These are phyloP conservation scores for Parastagonospora nodorum DNA, from an alignment of 2,329 filamentous ascomycete genomes.

Conservation along the genomic window DNA sequence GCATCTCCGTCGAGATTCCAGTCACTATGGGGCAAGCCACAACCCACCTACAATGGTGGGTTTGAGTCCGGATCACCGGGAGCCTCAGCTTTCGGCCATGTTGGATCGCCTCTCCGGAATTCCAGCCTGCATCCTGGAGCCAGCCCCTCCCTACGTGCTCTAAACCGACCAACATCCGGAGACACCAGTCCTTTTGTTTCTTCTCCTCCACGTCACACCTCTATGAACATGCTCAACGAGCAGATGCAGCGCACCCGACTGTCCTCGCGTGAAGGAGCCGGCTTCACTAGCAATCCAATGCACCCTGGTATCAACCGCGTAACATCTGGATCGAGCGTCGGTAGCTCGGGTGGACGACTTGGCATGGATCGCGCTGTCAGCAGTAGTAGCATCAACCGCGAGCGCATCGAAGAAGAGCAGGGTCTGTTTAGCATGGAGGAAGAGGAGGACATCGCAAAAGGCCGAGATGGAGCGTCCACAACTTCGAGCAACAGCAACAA, in stretches of 20 bases:
- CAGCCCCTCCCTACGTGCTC: slow-evolving; percentile 58
- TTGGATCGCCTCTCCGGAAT: slow-evolving; percentile 70
- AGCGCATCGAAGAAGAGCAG: slow-evolving; percentile 50
- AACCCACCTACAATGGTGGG: slow-evolving; percentile 55
- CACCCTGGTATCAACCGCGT: slow-evolving; percentile 72
- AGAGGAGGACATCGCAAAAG: slow-evolving; percentile 43
- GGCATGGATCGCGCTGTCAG: slow-evolving; percentile 47
- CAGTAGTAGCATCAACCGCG: slow-evolving; percentile 47
- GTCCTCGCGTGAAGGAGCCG: slow-evolving; percentile 38
- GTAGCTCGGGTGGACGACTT: slow-evolving; percentile 35
- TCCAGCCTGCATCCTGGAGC: slow-evolving; percentile 58
- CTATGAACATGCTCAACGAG: slow-evolving; percentile 67
- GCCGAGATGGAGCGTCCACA: slow-evolving; percentile 40
- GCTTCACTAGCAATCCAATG: slow-evolving; percentile 30
- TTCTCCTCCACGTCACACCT: slow-evolving; percentile 61
- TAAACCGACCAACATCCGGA: slow-evolving; percentile 53
- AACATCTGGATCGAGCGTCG: slow-evolving; percentile 39
- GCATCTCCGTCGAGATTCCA: slow-evolving; percentile 67
- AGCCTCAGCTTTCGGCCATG: slow-evolving; percentile 60
- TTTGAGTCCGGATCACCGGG: slow-evolving; percentile 44
- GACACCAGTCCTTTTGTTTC: slow-evolving; percentile 59
- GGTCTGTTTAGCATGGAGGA: slow-evolving; percentile 52
- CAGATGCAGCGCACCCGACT: slow-evolving; percentile 56
- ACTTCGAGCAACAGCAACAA: slow-evolving; percentile 44
- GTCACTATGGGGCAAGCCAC: slow-evolving; percentile 59